Conservation (phyloP, 768 basidiomycete species). For the Butyriboletus loyo region DNA sequence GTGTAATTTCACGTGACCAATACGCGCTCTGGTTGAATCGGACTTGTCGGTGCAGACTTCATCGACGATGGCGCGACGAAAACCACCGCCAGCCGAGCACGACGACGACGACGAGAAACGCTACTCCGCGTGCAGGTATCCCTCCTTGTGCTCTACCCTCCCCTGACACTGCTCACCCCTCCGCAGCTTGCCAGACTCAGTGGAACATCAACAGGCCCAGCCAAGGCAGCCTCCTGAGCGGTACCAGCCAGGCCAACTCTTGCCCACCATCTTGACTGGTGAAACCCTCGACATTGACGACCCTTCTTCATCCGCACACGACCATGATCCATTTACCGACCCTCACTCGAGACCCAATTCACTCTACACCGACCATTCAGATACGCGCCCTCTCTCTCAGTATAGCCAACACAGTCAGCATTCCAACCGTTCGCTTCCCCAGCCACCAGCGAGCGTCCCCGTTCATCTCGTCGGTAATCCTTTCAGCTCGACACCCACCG, state of each 20-base stretch:
- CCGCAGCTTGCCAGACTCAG: slow-evolving; percentile 8
- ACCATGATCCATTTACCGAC: slow-evolving; percentile 30
- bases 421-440: slow-evolving; percentile 29
- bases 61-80: slow-evolving; percentile 20
- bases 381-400: slow-evolving; percentile 30
- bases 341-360: slow-evolving; percentile 28
- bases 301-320: slow-evolving; percentile 26
- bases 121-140: slow-evolving; percentile 4
- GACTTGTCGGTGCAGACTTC: not conserved
- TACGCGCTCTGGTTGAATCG: slow-evolving; percentile 4
- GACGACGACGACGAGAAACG: slow-evolving; percentile 3
- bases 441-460: slow-evolving; percentile 15
- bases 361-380: slow-evolving; percentile 26
- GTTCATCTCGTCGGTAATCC: slow-evolving; percentile 22
- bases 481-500: slow-evolving; percentile 19
- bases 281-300: slow-evolving; percentile 57
- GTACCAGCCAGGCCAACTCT: slow-evolving; percentile 60
- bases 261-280: slow-evolving; percentile 62
- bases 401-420: slow-evolving; percentile 38
- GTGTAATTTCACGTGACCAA: slow-evolving; percentile 14
- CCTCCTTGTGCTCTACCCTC: not conserved
- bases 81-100: slow-evolving; percentile 15
- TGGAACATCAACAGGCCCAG: slow-evolving; percentile 1
- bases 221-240: slow-evolving; percentile 28
- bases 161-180: not conserved